Percentiles rank a stretch among this genome's conserved stretches.
Evolutionary conservation across 768 basidiomycete genomes (phyloP).

Genomic region (Suillus brevipes): DNA sequence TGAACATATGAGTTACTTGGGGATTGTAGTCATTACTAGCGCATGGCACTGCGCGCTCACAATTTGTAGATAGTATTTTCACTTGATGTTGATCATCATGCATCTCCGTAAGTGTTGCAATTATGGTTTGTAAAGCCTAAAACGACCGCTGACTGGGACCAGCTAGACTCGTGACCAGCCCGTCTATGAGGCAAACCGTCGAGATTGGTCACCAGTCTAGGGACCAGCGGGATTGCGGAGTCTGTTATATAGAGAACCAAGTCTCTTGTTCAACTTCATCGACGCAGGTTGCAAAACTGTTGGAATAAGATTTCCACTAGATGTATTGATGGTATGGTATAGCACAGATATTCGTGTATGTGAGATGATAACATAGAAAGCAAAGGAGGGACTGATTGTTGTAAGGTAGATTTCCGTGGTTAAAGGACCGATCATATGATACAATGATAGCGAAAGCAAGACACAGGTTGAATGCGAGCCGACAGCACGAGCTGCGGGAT

Average conservation of each 20-base stretch:
- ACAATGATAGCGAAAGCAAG: neutral
- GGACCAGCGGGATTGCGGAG: neutral
- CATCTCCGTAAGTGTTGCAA: slow-evolving; percentile 33
- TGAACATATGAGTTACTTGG: neutral
- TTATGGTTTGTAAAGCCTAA: slow-evolving; percentile 37
- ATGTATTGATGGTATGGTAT: neutral
- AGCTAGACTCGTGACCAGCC: too few relatives aligned
- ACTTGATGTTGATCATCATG: neutral
- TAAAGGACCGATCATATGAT: neutral
- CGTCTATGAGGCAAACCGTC: too few relatives aligned
- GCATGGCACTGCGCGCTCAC: neutral
- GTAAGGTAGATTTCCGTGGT: neutral
- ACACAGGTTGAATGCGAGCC: neutral
- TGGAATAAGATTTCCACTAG: neutral
- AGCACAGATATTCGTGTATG: neutral
- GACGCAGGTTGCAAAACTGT: neutral
- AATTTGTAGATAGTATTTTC: neutral
- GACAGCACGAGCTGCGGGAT: neutral
- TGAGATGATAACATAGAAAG: neutral
- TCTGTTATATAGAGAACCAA: neutral
- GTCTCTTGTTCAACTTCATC: neutral
- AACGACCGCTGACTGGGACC: neutral
- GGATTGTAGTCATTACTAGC: neutral
- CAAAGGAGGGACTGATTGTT: neutral
- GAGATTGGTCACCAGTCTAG: too few relatives aligned